Evolutionary conservation across 495 filamentous ascomycete genomes (phyloP).

Genomic region (Penicillium tannophilum): DNA sequence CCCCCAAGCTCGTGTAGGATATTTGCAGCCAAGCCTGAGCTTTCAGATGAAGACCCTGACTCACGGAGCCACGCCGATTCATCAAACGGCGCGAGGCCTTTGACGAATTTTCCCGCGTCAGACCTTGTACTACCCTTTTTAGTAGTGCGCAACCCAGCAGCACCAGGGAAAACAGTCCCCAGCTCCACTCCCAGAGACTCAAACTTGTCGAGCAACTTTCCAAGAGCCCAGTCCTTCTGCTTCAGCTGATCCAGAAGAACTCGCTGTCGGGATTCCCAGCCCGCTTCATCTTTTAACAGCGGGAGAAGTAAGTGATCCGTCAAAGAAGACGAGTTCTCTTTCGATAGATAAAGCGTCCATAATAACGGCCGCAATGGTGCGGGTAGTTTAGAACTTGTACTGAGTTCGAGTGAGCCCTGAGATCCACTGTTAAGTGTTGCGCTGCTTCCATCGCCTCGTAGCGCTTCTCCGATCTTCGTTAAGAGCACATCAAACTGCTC

Average conservation of each 20-base stretch:
- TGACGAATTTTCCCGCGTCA: conserved; percentile 44
- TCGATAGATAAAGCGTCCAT: conserved; percentile 67
- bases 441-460: conserved; percentile 49
- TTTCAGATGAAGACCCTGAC: conserved; percentile 16
- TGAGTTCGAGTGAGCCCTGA: conserved; percentile 53
- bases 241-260: conserved; percentile 60
- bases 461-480: conserved; percentile 65
- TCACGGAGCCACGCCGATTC: conserved; percentile 43
- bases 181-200: conserved; percentile 68
- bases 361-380: conserved; percentile 64
- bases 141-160: conserved; percentile 45
- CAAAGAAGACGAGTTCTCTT: conserved; percentile 52
- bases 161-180: conserved; percentile 68
- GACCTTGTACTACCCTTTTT: conserved; percentile 37
- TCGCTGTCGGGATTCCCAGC: conserved; percentile 51
- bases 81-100: conserved; percentile 50
- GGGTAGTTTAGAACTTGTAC: conserved; percentile 63
- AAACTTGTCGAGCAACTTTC: conserved; percentile 76
- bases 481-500: conserved; percentile 74
- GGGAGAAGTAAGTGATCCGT: conserved; percentile 70
- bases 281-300: conserved; percentile 60
- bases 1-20: conserved; percentile 29
- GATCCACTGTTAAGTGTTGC: conserved; percentile 31
- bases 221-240: conserved; percentile 80
- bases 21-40: conserved; percentile 26